Conservation (phyloP, 192 early-diverging fungal species). For the Glomus cerebriforme region DNA sequence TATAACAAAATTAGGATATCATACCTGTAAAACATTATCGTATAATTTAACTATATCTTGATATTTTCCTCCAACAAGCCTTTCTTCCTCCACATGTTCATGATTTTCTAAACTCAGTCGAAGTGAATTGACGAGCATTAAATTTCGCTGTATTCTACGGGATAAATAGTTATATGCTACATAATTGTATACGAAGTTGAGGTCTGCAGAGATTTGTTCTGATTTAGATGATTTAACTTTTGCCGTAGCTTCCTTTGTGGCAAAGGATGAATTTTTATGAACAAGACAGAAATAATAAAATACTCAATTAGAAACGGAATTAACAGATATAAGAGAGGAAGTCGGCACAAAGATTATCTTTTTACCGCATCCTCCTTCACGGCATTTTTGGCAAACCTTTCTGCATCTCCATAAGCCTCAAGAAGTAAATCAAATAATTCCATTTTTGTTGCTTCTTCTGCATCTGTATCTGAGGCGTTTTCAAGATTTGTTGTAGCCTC, state of each 20-base stretch:
- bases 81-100: constrained; percentile 29
- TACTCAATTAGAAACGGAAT: neutral
- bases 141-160: constrained; percentile 59
- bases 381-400: constrained; percentile 58
- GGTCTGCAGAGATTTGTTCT: constrained; percentile 55
- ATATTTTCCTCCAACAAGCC: constrained; percentile 48
- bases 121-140: constrained; percentile 49
- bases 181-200: constrained; percentile 59
- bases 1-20: neutral
- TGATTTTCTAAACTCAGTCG: constrained; percentile 42
- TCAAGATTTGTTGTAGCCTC: constrained; percentile 42
- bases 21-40: constrained; percentile 63
- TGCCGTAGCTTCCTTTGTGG: constrained; percentile 54
- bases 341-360: constrained; percentile 14
- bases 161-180: constrained; percentile 57
- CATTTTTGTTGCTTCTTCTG: constrained; percentile 34
- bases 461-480: constrained; percentile 9
- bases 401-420: constrained; percentile 60
- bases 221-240: constrained; percentile 74
- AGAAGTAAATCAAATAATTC: constrained; percentile 59
- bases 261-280: neutral
- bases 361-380: constrained; percentile 63
- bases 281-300: neutral
- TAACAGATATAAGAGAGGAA: neutral
- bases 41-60: constrained; percentile 69